These are phyloP conservation scores for Ilex paraguariensis DNA, from an alignment of 305 asterid genomes.

Conservation along the genomic window DNA sequence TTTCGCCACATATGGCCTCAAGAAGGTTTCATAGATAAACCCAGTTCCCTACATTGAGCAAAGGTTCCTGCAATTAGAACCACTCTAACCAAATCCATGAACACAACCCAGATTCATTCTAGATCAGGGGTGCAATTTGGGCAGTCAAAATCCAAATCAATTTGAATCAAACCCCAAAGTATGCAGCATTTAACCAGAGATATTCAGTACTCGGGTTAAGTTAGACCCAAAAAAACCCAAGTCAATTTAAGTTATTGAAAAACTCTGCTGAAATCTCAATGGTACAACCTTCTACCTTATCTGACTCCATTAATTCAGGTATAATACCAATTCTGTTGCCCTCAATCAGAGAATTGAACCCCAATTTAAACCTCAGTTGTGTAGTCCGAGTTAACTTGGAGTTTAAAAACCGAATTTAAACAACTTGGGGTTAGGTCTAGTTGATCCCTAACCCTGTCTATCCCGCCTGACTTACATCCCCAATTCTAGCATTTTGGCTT, in stretches of 20 bases:
- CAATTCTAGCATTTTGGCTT: background rate
- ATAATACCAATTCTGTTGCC: no score
- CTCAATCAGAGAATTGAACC: background rate
- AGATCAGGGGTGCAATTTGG: no score
- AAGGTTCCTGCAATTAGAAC: background rate
- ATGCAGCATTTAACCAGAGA: no score
- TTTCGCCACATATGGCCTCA: slow-evolving; percentile 55
- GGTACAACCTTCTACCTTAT: no score
- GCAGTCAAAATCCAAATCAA: background rate
- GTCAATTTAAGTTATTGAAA: no score
- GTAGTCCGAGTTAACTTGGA: background rate
- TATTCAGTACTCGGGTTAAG: no score
- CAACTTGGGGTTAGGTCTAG: background rate
- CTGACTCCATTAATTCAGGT: no score
- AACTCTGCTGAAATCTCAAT: no score
- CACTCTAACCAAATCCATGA: background rate
- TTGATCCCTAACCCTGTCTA: background rate
- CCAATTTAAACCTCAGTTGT: background rate
- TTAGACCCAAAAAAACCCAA: no score
- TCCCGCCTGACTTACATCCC: background rate
- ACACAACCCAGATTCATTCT: background rate
- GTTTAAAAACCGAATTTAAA: no score
- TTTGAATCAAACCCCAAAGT: background rate
- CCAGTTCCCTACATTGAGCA: slow-evolving; percentile 49
- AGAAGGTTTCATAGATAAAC: slow-evolving; percentile 44